phyloP scores from a whole-genome alignment of 2,329 filamentous ascomycete genomes.

The Helminthosporium solani region DNA sequence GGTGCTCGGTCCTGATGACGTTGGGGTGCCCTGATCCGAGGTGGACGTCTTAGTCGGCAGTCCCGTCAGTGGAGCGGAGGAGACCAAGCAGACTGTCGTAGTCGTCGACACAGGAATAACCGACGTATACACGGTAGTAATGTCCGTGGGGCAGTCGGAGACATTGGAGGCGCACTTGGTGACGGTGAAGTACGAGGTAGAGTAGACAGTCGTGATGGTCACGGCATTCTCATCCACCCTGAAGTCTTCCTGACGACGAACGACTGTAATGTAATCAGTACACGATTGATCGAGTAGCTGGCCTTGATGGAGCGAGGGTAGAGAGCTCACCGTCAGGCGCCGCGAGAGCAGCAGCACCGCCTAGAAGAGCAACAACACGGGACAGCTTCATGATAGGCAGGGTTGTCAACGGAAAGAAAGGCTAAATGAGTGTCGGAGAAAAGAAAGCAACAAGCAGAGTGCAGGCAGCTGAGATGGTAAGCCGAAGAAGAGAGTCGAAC shows the following conservation, averaged over 20 bases:
- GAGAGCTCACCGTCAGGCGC: constrained; percentile 22
- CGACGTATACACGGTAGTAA: constrained; percentile 41
- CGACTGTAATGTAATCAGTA: neutral
- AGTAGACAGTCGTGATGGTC: constrained; percentile 27
- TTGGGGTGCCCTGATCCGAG: neutral
- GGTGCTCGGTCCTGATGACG: neutral
- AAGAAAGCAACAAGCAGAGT: constrained; percentile 19
- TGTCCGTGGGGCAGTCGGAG: constrained; percentile 41
- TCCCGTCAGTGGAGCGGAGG: neutral
- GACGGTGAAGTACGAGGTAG: constrained; percentile 30
- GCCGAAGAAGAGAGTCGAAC: constrained; percentile 3
- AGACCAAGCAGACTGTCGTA: constrained; percentile 12
- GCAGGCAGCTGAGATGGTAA: constrained; percentile 10
- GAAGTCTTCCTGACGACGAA: neutral
- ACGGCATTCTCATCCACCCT: constrained; percentile 15
- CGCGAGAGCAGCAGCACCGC: constrained; percentile 21
- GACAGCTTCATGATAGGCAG: constrained; percentile 29
- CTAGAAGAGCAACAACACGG: constrained; percentile 26
- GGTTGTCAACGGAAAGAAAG: constrained; percentile 15
- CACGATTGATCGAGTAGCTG: neutral
- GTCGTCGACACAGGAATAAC: constrained; percentile 38
- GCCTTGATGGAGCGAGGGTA: neutral
- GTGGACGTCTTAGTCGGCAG: neutral
- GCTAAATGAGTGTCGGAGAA: constrained; percentile 22
- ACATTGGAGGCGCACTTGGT: constrained; percentile 26